Evolutionary conservation across 176 grass and related monocot species (phyloP), one percentile per base, ranked within the genome.

Genomic region (Oryza glaberrima): DNA sequence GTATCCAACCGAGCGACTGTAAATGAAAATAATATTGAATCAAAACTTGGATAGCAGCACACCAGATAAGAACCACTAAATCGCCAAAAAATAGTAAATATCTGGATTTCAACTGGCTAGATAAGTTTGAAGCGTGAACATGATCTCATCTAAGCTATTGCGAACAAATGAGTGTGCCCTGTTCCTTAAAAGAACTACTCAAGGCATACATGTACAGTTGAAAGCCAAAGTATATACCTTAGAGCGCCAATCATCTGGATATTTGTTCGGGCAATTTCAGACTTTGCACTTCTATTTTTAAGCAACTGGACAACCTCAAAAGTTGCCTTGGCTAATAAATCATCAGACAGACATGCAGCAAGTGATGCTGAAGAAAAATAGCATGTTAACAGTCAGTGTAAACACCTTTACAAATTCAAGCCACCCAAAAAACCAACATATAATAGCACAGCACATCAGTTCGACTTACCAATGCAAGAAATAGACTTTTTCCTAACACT

Each of bases 231-330:
- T n/a, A 83, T 69, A 67, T 92, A 99, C 96, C 96, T 99, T 84
- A 99, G 82, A 88, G 96, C 90, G 58, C 96, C 96, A 83, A 99
- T 99, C 96, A 99, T 96, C 81, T 94, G 96, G 78, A 99, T 99
- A 83, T 96, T 99, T 81, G 96, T 96, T 76, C 96, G 87, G 19
- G 87, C 88, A 75, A 99, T 94, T 69, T 99, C 96, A 72, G 93
- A 89, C 60, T 94, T 99, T 56, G 74, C 80, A 47, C 73, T 83
- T 84, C 82, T 96, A 68, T 87, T 96, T 86, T 94, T 94, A 46
- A 96, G 92, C 76, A 96, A 86, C 13, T 80, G 76, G 49, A 99
- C 88, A 40, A 96, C 91, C 77, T 99, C 90, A 35, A 40, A 87
- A 80, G 93, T 96, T 10, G 91, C 93, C 78, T 94, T 99, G 19